These are phyloP conservation scores for Russula virescens DNA, from an alignment of 768 basidiomycete species.

Conservation along the genomic window DNA sequence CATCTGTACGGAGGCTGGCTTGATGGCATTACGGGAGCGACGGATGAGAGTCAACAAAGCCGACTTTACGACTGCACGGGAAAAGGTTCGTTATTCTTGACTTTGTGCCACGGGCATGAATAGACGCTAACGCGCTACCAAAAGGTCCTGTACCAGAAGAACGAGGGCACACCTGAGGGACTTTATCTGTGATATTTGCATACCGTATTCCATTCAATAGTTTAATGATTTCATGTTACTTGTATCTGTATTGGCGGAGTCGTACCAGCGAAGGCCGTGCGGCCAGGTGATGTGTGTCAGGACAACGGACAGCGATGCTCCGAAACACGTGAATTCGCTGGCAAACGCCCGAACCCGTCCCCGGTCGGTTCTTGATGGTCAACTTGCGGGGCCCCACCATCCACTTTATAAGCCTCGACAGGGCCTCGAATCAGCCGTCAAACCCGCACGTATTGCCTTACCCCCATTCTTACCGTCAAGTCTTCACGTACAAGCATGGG, in stretches of 20 bases:
- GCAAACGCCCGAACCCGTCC: too few species aligned
- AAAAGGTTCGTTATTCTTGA: constrained; percentile 59
- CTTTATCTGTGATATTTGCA: constrained; percentile 57
- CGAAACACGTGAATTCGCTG: constrained; percentile 9
- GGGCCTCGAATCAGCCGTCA: not conserved
- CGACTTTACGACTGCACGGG: constrained; percentile 86
- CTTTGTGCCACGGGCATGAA: constrained; percentile 10
- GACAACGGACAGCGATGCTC: too few species aligned
- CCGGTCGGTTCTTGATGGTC: not conserved
- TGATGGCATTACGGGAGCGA: constrained; percentile 89
- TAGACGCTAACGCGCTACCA: constrained; percentile 19
- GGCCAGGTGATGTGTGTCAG: not conserved
- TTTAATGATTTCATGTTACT: constrained; percentile 1
- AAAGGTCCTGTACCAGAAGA: constrained; percentile 90
- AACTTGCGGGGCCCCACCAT: not conserved
- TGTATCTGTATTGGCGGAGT: not conserved
- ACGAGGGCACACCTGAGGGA: constrained; percentile 91
- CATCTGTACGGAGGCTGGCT: constrained; percentile 96
- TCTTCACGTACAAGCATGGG: constrained; percentile 10
- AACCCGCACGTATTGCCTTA: not conserved
- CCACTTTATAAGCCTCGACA: not conserved
- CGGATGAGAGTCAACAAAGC: constrained; percentile 91
- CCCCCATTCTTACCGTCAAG: not conserved
- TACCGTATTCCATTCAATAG: constrained; percentile 11
- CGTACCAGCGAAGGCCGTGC: too few species aligned